Evolutionary conservation across 1,284 basidiomycete species (phyloP), one percentile per base, ranked within the genome.

Genomic region (Microstroma glucosiphilum): DNA sequence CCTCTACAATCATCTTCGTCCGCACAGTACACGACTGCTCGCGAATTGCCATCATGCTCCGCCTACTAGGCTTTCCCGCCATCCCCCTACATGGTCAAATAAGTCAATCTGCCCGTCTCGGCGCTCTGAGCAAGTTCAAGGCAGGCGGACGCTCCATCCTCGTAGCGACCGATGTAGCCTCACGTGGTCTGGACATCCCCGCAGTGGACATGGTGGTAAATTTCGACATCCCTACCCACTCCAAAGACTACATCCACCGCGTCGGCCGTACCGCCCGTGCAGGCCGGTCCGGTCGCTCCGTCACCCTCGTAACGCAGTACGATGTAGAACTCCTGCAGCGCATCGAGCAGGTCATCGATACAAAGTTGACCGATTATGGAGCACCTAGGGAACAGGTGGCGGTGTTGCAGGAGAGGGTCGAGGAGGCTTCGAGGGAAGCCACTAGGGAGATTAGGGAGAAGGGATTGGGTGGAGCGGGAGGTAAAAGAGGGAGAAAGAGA

Each of bases 161-260:
- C 17, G 90, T 99, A 2, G 96, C 96, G 9, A 99, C 96, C 0
- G 96, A 99, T 80, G 88, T 99, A 57, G 96, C 96, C n/a, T 91
- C 89, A 79, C 67, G 73, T 72, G 96, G 96, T 78, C 83, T 98
- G 40, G 96, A 98, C 81, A 96, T 98, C 64, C 93, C 94, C 4
- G 87, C 89, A 17, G 96, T 98, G 26, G 96, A 99, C 77, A 83
- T 93, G 46, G 94, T 99, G 59, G 91, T 99, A 81, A 98, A 99
- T 81, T 99, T 91, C 80, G 94, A 98, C 80, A 90, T 97, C 66
- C 96, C 96, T 0, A 91, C 92, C 6, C 91, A 98, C 80, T 97
- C 93, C 30, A 98, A 98, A 82, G 96, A 98, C 80, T 99, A 98
- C 80, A 96, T 99, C 62, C 96, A 99, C 80, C 87, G 96, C 61